A percentile compares a stretch with the other conserved stretches of the same genome.
Conservation (phyloP, 768 basidiomycete genomes). For the Termitomyces sp. region DNA sequence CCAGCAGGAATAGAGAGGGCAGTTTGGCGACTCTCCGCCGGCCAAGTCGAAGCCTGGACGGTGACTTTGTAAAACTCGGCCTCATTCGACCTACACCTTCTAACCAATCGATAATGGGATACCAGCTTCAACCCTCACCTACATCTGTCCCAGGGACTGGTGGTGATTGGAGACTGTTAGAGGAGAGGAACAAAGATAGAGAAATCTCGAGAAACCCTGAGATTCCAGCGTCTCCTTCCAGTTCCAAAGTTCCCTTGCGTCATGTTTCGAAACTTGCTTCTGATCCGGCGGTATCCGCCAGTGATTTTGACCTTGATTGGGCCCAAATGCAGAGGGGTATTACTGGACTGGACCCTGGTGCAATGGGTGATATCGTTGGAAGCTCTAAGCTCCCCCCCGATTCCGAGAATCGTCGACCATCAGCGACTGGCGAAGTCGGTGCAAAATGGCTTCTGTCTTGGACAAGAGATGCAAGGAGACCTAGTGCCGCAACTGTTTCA, state of each 20-base stretch:
- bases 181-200: constrained; percentile 31
- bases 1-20: constrained; percentile 46
- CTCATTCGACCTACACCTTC: constrained; percentile 1
- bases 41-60: constrained; percentile 56
- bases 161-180: constrained; percentile 51
- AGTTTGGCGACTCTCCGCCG: constrained; percentile 54
- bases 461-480: constrained; percentile 24
- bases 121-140: constrained; percentile 21
- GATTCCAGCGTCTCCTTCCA: neutral
- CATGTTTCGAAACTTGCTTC: neutral
- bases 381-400: constrained; percentile 2
- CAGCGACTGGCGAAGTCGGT: constrained; percentile 6
- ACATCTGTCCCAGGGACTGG: constrained; percentile 46
- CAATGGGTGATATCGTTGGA: constrained; percentile 20
- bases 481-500: constrained; percentile 38
- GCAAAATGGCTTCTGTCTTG: constrained; percentile 16
- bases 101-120: constrained; percentile 2
- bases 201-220: constrained; percentile 14
- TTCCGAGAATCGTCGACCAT: constrained; percentile 10
- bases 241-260: neutral
- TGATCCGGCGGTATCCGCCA: constrained; percentile 6
- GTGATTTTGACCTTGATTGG: constrained; percentile 41
- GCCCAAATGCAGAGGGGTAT: constrained; percentile 29
- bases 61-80: constrained; percentile 22
- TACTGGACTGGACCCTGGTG: constrained; percentile 21